These are phyloP conservation scores for Talaromyces ruber DNA, from an alignment of 495 filamentous ascomycete genomes.

Conservation along the genomic window DNA sequence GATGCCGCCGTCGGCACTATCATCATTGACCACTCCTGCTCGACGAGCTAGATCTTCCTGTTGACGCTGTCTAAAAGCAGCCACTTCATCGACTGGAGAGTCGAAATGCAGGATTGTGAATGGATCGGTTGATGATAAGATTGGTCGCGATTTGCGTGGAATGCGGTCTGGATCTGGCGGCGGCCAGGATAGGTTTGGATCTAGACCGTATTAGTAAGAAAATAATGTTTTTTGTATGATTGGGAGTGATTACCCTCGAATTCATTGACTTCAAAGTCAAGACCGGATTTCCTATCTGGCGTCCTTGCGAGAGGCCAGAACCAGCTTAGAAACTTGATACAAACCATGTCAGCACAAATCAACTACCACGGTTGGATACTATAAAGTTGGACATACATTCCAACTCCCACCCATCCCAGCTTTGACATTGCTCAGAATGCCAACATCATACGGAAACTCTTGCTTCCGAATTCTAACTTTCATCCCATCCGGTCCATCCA, in stretches of 20 bases:
- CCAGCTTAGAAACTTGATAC: slow-evolving; percentile 44
- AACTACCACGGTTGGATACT: background rate
- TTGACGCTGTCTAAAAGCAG: slow-evolving; percentile 51
- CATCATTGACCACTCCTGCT: slow-evolving; percentile 10
- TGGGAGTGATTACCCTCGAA: slow-evolving; percentile 58
- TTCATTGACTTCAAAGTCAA: slow-evolving; percentile 72
- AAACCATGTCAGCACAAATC: slow-evolving; percentile 1
- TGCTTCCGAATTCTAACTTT: slow-evolving; percentile 50
- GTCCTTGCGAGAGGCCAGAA: slow-evolving; percentile 55
- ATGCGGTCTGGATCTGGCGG: slow-evolving; percentile 84
- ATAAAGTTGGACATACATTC: slow-evolving; percentile 22
- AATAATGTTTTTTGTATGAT: background rate
- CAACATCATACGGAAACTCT: slow-evolving; percentile 90
- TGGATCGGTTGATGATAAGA: slow-evolving; percentile 14
- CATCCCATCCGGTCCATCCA: slow-evolving; percentile 53
- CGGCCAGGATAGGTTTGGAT: slow-evolving; percentile 60
- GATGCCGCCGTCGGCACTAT: slow-evolving; percentile 14
- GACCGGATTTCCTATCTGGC: slow-evolving; percentile 45
- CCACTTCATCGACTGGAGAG: slow-evolving; percentile 37
- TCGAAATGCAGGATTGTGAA: slow-evolving; percentile 22
- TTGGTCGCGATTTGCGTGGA: slow-evolving; percentile 31
- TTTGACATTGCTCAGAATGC: slow-evolving; percentile 69
- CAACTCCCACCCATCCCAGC: slow-evolving; percentile 63
- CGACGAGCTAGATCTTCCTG: slow-evolving; percentile 41
- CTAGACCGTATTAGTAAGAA: slow-evolving; percentile 16